Percentiles rank a stretch among this genome's conserved stretches.
phyloP scores from a whole-genome alignment of 2,329 filamentous ascomycete genomes.

The Fusarium irregulare region DNA sequence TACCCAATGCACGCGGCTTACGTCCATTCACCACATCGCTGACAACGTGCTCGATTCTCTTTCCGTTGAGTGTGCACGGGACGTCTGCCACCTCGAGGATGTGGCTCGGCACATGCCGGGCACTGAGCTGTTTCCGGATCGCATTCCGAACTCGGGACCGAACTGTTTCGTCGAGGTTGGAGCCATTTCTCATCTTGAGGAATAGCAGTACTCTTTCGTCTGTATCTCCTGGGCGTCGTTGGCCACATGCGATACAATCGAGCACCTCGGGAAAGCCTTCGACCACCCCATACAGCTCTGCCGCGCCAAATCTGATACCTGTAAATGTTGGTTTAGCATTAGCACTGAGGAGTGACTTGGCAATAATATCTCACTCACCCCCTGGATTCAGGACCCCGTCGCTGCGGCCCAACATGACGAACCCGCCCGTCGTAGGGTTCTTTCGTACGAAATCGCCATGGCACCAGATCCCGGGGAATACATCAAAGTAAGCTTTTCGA shows the following conservation, averaged over 20 bases:
- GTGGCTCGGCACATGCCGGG: neutral
- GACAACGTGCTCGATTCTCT: neutral
- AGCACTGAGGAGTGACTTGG: too few species aligned
- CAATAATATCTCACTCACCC: neutral
- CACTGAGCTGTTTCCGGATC: neutral
- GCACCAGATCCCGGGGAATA: neutral
- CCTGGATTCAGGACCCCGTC: constrained; percentile 1
- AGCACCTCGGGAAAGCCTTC: neutral
- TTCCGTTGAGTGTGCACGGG: neutral
- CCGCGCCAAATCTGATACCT: neutral
- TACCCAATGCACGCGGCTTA: too few species aligned
- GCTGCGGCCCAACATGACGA: neutral
- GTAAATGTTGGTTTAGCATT: too few species aligned
- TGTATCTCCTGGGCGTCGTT: neutral
- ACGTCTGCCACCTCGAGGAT: neutral
- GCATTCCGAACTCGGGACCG: neutral
- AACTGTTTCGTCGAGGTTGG: neutral
- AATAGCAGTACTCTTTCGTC: neutral
- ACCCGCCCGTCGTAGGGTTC: neutral
- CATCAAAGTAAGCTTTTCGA: neutral
- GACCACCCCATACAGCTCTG: neutral
- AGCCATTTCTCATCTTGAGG: neutral
- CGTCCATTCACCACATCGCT: neutral
- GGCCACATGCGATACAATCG: neutral
- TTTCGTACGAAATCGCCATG: neutral